Evolutionary conservation across 176 grass and related monocot genomes (phyloP).

Genomic region (Paspalum notatum): DNA sequence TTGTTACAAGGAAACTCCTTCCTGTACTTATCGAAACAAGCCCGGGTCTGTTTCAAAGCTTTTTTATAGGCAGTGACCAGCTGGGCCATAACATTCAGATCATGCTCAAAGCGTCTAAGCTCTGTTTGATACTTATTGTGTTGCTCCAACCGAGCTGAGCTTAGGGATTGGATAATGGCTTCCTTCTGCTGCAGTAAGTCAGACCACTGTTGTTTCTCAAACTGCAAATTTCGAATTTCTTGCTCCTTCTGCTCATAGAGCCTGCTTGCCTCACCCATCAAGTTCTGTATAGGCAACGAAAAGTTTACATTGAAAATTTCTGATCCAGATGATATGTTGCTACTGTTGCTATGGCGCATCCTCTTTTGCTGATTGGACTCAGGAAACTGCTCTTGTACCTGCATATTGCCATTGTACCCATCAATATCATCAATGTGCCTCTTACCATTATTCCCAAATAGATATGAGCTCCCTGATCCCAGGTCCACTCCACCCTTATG

Average conservation of each 20-base stretch:
- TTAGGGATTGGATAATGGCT: constrained; percentile 55
- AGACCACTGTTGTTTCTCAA: constrained; percentile 56
- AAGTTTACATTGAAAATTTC: constrained; percentile 45
- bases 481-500: constrained; percentile 60
- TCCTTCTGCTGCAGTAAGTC: constrained; percentile 66
- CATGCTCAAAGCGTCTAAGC: constrained; percentile 67
- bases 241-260: constrained; percentile 60
- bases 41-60: constrained; percentile 53
- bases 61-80: constrained; percentile 60
- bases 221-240: constrained; percentile 45
- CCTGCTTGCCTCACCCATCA: constrained; percentile 53
- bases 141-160: constrained; percentile 60
- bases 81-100: constrained; percentile 74
- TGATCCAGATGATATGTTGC: constrained; percentile 42
- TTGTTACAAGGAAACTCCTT: constrained; percentile 65
- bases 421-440: constrained; percentile 75
- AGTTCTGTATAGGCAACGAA: constrained; percentile 46
- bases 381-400: constrained; percentile 47
- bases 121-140: constrained; percentile 65
- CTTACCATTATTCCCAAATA: constrained; percentile 73
- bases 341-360: constrained; percentile 39
- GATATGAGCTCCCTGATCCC: constrained; percentile 50
- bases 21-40: constrained; percentile 61
- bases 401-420: constrained; percentile 59
- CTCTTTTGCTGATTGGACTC: constrained; percentile 65